phyloP scores from a whole-genome alignment of 2,329 filamentous ascomycete genomes.

The Grosmannia huntii region DNA sequence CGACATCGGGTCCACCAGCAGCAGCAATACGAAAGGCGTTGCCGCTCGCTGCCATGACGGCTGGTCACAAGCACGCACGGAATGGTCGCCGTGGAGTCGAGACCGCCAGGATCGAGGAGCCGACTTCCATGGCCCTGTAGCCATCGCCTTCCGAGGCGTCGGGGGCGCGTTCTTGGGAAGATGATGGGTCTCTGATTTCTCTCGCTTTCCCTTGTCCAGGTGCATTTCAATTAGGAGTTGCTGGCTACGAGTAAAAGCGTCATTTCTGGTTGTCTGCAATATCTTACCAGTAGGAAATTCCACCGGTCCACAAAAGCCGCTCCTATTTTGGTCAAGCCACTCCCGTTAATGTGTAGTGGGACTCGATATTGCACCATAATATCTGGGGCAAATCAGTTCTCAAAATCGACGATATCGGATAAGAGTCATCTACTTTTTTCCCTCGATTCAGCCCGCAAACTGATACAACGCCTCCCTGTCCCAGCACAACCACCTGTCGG shows the following conservation, averaged over 20 bases:
- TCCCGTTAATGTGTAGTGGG: neutral
- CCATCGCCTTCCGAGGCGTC: neutral
- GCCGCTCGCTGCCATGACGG: neutral
- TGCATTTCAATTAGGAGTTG: no score
- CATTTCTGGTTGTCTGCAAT: neutral
- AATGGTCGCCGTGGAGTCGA: neutral
- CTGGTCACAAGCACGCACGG: neutral
- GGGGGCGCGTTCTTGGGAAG: neutral
- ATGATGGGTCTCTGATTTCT: neutral
- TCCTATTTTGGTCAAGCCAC: neutral
- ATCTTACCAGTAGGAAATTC: neutral
- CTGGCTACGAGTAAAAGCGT: neutral
- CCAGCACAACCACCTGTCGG: neutral
- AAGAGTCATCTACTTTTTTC: neutral
- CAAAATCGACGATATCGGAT: neutral
- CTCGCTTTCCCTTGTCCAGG: neutral
- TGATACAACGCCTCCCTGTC: neutral
- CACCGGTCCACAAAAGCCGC: neutral
- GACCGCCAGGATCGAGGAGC: neutral
- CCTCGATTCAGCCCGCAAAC: neutral
- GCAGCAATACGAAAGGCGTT: constrained; percentile 15
- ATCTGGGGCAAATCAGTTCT: neutral
- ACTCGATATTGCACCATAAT: neutral
- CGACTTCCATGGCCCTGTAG: neutral
- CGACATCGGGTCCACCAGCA: constrained; percentile 9